phyloP scores from a whole-genome alignment of 2,329 filamentous ascomycete genomes.

The Fusarium stilboides region DNA sequence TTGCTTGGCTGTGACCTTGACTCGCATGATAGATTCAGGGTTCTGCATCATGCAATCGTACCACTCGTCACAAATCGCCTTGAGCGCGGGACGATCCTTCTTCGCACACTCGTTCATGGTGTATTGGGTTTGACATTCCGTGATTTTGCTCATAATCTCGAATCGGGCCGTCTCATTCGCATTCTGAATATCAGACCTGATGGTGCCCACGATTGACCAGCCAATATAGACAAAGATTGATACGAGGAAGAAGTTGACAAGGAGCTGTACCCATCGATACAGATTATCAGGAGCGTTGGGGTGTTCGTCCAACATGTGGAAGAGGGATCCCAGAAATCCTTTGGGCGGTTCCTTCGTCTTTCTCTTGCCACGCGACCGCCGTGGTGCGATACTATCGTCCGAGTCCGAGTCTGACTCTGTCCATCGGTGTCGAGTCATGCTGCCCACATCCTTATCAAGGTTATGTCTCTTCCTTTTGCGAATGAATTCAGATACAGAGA shows the following conservation, averaged over 20 bases:
- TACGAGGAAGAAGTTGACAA: constrained; percentile 76
- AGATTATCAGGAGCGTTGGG: constrained; percentile 72
- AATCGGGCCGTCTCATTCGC: constrained; percentile 79
- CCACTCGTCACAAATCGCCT: constrained; percentile 83
- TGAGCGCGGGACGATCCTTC: constrained; percentile 79
- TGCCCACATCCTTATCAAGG: constrained; percentile 67
- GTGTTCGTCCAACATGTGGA: constrained; percentile 69
- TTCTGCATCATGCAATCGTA: constrained; percentile 89
- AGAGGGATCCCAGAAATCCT: constrained; percentile 60
- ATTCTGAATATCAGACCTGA: constrained; percentile 81
- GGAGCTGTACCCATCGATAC: constrained; percentile 71
- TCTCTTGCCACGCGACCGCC: constrained; percentile 47
- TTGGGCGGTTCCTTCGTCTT: constrained; percentile 39
- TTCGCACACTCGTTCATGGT: constrained; percentile 80
- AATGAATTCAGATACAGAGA: constrained; percentile 61
- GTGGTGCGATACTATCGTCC: constrained; percentile 54
- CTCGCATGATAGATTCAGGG: constrained; percentile 81
- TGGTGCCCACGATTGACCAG: constrained; percentile 77
- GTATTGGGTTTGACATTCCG: constrained; percentile 81
- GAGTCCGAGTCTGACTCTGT: constrained; percentile 67
- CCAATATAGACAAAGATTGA: constrained; percentile 73
- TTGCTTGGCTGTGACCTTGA: constrained; percentile 86
- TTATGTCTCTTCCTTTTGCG: constrained; percentile 70
- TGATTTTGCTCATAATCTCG: constrained; percentile 80
- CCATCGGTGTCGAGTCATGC: constrained; percentile 62